These are phyloP conservation scores for Berberis thunbergii DNA, from an alignment of 164 flowering plant genomes.

Conservation along the genomic window DNA sequence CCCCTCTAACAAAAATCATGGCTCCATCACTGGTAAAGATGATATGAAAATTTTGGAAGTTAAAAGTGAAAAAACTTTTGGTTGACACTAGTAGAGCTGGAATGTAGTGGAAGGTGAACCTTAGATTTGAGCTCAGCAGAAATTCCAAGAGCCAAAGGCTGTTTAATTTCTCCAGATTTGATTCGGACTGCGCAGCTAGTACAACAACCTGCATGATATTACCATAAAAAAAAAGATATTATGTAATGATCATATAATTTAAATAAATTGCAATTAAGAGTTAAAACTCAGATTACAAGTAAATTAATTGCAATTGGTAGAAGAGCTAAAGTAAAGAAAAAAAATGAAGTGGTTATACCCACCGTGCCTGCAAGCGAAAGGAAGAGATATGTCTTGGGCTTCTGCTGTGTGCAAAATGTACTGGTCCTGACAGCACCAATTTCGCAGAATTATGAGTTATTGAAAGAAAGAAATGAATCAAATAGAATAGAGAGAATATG, in stretches of 20 bases:
- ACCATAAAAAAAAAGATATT: no score
- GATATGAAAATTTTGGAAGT: no score
- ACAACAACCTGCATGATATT: slow-evolving; percentile 59
- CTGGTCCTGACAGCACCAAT: slow-evolving; percentile 60
- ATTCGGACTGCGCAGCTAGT: slow-evolving; percentile 94
- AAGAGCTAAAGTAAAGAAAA: no score
- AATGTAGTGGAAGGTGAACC: slow-evolving; percentile 20
- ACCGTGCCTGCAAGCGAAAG: slow-evolving; percentile 99
- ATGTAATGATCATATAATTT: no score
- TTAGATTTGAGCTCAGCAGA: slow-evolving; percentile 77
- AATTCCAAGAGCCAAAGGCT: slow-evolving; percentile 96
- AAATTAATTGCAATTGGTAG: no score
- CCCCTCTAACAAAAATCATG: no score
- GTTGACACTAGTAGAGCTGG: no score
- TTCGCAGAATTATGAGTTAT: neutral
- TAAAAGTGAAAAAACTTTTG: no score
- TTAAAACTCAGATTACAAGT: no score
- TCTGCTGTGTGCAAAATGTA: slow-evolving; percentile 93
- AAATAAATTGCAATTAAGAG: no score
- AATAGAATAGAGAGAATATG: neutral
- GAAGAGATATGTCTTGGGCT: slow-evolving; percentile 68
- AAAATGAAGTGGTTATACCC: slow-evolving; percentile 9
- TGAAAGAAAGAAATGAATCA: no score
- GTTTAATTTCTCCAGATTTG: slow-evolving; percentile 81
- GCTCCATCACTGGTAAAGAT: no score